phyloP scores from a whole-genome alignment of 2,329 filamentous ascomycete species.

The Cercospora canescens region DNA sequence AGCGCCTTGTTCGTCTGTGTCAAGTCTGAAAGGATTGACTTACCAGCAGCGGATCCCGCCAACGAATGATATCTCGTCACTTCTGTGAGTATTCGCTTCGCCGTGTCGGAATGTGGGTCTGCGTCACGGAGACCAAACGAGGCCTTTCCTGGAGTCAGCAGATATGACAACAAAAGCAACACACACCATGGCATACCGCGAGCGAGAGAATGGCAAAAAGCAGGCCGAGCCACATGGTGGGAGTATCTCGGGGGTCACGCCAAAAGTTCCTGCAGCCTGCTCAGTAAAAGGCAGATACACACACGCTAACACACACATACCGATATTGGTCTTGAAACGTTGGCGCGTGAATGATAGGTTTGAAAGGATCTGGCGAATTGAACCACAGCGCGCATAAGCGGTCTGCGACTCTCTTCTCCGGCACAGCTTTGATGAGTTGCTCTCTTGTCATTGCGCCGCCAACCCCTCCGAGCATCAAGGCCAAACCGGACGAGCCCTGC shows the following conservation, averaged over 20 bases:
- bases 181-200: slow-evolving; percentile 23
- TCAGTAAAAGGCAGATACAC: neutral
- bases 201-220: slow-evolving; percentile 50
- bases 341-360: slow-evolving; percentile 62
- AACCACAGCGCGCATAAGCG: slow-evolving; percentile 35
- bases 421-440: slow-evolving; percentile 35
- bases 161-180: too few relatives aligned
- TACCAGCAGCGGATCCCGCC: slow-evolving; percentile 32
- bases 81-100: slow-evolving; percentile 21
- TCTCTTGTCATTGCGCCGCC: slow-evolving; percentile 27
- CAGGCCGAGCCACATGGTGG: slow-evolving; percentile 50
- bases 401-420: slow-evolving; percentile 35
- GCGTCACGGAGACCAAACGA: slow-evolving; percentile 32
- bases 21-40: neutral
- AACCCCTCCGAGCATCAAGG: slow-evolving; percentile 30
- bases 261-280: slow-evolving; percentile 38
- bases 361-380: slow-evolving; percentile 37
- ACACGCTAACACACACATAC: neutral
- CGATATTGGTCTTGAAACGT: slow-evolving; percentile 46
- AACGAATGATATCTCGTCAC: slow-evolving; percentile 33
- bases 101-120: slow-evolving; percentile 23
- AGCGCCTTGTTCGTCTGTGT: neutral
- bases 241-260: slow-evolving; percentile 38
- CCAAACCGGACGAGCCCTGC: slow-evolving; percentile 22
- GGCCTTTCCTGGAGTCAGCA: neutral